Base-by-base conservation (phyloP, 805 yeast genomes). In the Saccharomycopsis lassenensis region DNA sequence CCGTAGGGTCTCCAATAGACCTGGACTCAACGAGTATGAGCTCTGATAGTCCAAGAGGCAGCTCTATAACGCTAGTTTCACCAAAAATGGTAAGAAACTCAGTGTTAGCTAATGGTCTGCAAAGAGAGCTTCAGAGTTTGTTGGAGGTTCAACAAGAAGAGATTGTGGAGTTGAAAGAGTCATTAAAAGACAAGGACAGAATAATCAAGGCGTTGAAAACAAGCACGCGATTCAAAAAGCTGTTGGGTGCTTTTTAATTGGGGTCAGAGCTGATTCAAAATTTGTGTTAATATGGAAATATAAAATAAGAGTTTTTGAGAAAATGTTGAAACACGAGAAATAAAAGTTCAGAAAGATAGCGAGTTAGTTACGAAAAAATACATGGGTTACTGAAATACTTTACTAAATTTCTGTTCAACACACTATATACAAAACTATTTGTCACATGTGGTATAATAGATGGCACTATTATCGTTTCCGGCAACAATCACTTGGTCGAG, bases 131-230 rank as follows among this genome's bases (percentile, higher is more conserved):
- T 19, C 55, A 54, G 14, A 27, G 38, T 5, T 30, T 73, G 6
- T 48, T 75, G 38, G 63, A 63, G 43, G 81, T 77, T 29, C 77
- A 76, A 46, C 77, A 71, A 39, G 83, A 75, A 32, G 89, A 81
- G 48, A 71, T 86, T 10, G 48, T 57, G 31, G 84, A 76, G 34
- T 60, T 87, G 46, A 67, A 69, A 47, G 77, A 72, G 33, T 63
- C 69, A 29, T 49, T 82, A 25, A 66, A 69, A 31, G 82, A 80
- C 44, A 86, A 85, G 54, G 94, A 85, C 47, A 74, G 76, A 31
- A 77, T 86, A 45, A 81, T 86, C 40, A 72, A 69, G 41, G 85
- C 89, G 1, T 59, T 85, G 38, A 72, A 77, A 24, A 72, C 79
- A 31, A 71, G 83, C 2, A 66, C 73, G 24, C 67, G 75, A 48